phyloP scores from a whole-genome alignment of 192 early-diverging fungal species.

The Rhizophagus clarus region DNA sequence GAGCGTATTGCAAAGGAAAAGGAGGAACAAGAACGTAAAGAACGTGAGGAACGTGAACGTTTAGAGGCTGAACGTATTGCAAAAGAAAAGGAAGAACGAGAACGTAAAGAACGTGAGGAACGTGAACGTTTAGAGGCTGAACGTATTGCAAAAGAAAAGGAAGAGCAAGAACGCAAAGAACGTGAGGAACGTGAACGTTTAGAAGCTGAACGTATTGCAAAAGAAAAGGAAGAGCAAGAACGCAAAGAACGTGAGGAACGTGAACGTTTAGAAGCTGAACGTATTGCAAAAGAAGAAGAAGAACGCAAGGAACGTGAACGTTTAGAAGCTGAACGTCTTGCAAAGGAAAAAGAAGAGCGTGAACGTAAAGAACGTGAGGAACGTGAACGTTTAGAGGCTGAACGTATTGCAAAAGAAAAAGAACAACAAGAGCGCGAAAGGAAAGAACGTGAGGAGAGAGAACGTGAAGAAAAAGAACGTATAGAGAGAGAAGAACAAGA shows the following conservation, averaged over 20 bases:
- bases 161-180: conserved; percentile 38
- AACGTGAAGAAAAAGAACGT: conserved; percentile 36
- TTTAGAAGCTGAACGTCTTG: conserved; percentile 29
- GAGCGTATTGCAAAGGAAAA: conserved; percentile 31
- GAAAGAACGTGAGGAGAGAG: conserved; percentile 28
- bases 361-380: conserved; percentile 37
- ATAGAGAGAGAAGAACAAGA: conserved; percentile 39
- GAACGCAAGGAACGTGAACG: conserved; percentile 37
- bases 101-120: conserved; percentile 36
- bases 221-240: conserved; percentile 23
- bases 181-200: conserved; percentile 40
- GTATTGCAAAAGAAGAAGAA: conserved; percentile 33
- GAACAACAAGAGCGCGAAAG: conserved; percentile 29
- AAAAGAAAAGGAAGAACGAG: conserved; percentile 30
- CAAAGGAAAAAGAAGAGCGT: conserved; percentile 36
- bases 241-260: conserved; percentile 26
- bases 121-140: conserved; percentile 29
- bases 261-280: conserved; percentile 36
- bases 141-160: conserved; percentile 30
- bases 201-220: conserved; percentile 23
- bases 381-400: conserved; percentile 35
- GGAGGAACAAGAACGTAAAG: conserved; percentile 36
- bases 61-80: conserved; percentile 33
- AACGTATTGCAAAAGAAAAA: conserved; percentile 25
- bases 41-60: conserved; percentile 16